Base-by-base conservation (phyloP, 2,329 filamentous ascomycete species). In the Calonectria pteridis region DNA sequence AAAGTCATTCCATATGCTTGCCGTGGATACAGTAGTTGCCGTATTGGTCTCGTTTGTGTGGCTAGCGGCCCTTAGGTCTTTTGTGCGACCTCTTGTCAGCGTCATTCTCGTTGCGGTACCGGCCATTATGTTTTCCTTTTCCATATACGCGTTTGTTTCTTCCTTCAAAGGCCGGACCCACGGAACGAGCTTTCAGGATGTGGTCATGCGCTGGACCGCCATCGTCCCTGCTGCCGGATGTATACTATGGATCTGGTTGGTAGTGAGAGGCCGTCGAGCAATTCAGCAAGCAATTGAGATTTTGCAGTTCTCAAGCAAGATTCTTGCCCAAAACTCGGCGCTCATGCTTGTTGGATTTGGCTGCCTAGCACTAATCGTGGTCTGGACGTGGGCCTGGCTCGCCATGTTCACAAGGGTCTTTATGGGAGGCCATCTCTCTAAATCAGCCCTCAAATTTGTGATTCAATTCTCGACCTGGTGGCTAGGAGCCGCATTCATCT, bases 351-450 rank as follows among this genome's bases (percentile, higher is more conserved):
- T 98, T n/a, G 97, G 97, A 3, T 93, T 98, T 80, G 91, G 89
- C 14, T 94, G 93, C 28, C 89, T 98, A 18, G 90, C 87, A 9
- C 87, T 93, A 31, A 93, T 98, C 53, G 94, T 98, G 13, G 86
- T 91, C 18, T 98, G 96, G 94, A 98, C 96, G 0, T 99, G 97
- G 97, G 84, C 94, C 9, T 99, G 97, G 97, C 91, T 98, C 78
- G 92, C 93, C 79, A 98, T 99, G 95, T 98, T 99, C 84, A 96
- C 96, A 10, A 91, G 95, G 55, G 93, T 98, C 72, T 99, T 99
- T 84, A 91, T 98, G 73, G 95, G 95, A n/a, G 97, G 97, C 0
- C 94, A 96, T 83, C 92, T 96, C 77, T 92, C 92, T 20, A 91
- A 90, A 73, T 86, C 83, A 26, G 86, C 93, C 35, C 86, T 88